Base-by-base conservation (phyloP, 306 rosid genomes). In the Glycyrrhiza uralensis region DNA sequence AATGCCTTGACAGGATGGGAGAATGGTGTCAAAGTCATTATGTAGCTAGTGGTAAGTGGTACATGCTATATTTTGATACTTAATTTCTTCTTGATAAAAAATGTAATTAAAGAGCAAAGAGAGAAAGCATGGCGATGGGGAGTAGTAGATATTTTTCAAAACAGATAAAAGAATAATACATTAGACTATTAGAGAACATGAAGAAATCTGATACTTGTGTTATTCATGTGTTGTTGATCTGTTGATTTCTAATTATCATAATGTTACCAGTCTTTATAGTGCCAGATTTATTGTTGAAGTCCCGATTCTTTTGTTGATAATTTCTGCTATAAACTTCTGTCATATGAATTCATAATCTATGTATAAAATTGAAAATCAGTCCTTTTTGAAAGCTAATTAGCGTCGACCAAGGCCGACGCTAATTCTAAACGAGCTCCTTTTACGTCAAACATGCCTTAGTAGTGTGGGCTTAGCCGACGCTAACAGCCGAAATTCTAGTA, bases 21-120 rank as follows among this genome's bases (percentile, higher is more conserved):
- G 98, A 91, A 74, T 94, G 98, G 98, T 94, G 98, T 82, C 92
- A 83, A 76, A 87, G 61, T 72, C 98, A 94, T 86, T 97, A 94
- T 74, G 85, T 66, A 59, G 96, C 86, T 46, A 94, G 98, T 82
- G 98, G 98, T 94, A 85, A 87, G 97, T 59, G 52, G 66, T 76
- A 63, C 50, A 60, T 61, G 54, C 59, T 64, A 50, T 42, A 20
- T 24, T 69, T 55, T 68, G 60, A 49, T 57, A 39, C 76, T 72
- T 45, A 0, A 33, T 7, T 68, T 56, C 47, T 69, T 69, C 35
- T 64, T 55, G 39, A 9, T 46, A 33, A 51, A 42, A 39, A 63
- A 7, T 41, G n/a, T 30, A 11, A 29, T 28, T 13, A 7, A 12
- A 30, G 13, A 4, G 59, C 41, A 28, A 55, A 15, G 76, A n/a